phyloP scores from a whole-genome alignment of 345 rosid genomes.

The Salix purpurea region DNA sequence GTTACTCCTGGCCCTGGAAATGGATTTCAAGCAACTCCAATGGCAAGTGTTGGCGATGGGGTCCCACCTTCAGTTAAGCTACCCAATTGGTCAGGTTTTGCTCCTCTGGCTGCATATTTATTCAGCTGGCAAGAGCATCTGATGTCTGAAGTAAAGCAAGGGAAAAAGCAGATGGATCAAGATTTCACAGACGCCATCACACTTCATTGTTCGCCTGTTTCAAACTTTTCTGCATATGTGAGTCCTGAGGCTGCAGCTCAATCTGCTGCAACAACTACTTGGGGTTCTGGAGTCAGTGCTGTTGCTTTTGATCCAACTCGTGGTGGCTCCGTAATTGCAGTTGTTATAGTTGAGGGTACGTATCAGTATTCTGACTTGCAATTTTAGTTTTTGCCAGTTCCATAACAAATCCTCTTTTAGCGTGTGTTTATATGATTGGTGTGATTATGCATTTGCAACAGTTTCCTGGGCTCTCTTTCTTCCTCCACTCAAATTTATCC shows the following conservation, averaged over 20 bases:
- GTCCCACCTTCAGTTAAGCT: constrained; percentile 85
- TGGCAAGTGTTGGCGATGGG: constrained; percentile 52
- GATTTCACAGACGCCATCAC: constrained; percentile 55
- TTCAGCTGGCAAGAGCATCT: constrained; percentile 97
- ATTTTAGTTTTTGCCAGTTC: background rate
- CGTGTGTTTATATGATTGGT: background rate
- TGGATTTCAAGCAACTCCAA: constrained; percentile 79
- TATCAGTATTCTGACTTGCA: background rate
- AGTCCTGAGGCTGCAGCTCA: constrained; percentile 98
- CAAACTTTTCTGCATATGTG: constrained; percentile 97
- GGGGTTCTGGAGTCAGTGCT: constrained; percentile 99
- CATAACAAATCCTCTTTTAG: background rate
- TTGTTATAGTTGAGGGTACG: constrained; percentile 96
- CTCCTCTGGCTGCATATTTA: constrained; percentile 92
- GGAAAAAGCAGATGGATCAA: constrained; percentile 61
- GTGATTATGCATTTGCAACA: background rate
- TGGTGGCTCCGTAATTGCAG: constrained; percentile 97
- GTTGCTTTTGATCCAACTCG: constrained; percentile 98
- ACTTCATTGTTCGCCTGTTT: constrained; percentile 95
- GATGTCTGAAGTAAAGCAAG: constrained; percentile 72
- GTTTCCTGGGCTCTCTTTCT: background rate
- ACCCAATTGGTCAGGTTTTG: constrained; percentile 93
- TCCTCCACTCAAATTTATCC: background rate
- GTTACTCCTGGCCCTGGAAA: constrained; percentile 96
- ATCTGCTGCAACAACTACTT: constrained; percentile 96